phyloP scores from a whole-genome alignment of 495 filamentous ascomycete species.

The Penicillium lagena region DNA sequence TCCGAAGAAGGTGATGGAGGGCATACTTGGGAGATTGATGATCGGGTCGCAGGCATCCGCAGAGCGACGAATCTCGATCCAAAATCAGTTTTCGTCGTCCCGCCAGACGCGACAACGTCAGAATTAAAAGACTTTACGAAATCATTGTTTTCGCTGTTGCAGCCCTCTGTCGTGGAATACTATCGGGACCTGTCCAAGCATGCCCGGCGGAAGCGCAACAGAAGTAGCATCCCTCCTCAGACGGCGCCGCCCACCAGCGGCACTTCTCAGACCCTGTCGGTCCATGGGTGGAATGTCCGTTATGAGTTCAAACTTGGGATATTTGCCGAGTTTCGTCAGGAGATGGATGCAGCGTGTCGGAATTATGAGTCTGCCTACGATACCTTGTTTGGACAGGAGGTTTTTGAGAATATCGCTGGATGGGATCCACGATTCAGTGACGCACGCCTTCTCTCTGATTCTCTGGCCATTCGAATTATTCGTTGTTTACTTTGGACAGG shows the following conservation, averaged over 20 bases:
- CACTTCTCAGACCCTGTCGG: slow-evolving; percentile 75
- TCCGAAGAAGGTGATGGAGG: slow-evolving; percentile 57
- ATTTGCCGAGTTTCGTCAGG: slow-evolving; percentile 84
- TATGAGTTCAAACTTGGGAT: slow-evolving; percentile 91
- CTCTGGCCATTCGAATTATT: slow-evolving; percentile 69
- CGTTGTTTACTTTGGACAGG: slow-evolving; percentile 71
- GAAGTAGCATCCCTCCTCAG: slow-evolving; percentile 67
- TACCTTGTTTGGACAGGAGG: slow-evolving; percentile 66
- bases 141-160: slow-evolving; percentile 51
- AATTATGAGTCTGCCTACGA: slow-evolving; percentile 85
- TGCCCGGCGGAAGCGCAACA: slow-evolving; percentile 71
- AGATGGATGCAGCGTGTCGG: slow-evolving; percentile 76
- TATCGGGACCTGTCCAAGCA: slow-evolving; percentile 90
- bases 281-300: slow-evolving; percentile 80
- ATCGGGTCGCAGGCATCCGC: slow-evolving; percentile 68
- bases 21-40: slow-evolving; percentile 58
- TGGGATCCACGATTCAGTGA: slow-evolving; percentile 87
- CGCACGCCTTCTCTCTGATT: slow-evolving; percentile 71
- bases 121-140: slow-evolving; percentile 59
- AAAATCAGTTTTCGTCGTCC: slow-evolving; percentile 73
- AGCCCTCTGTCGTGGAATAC: slow-evolving; percentile 66
- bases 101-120: slow-evolving; percentile 53
- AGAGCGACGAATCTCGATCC: slow-evolving; percentile 72
- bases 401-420: slow-evolving; percentile 78
- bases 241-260: slow-evolving; percentile 78